Evolutionary conservation across 2,329 filamentous ascomycete genomes (phyloP), one percentile per base, ranked within the genome.

Genomic region (Blastomyces parvus): DNA sequence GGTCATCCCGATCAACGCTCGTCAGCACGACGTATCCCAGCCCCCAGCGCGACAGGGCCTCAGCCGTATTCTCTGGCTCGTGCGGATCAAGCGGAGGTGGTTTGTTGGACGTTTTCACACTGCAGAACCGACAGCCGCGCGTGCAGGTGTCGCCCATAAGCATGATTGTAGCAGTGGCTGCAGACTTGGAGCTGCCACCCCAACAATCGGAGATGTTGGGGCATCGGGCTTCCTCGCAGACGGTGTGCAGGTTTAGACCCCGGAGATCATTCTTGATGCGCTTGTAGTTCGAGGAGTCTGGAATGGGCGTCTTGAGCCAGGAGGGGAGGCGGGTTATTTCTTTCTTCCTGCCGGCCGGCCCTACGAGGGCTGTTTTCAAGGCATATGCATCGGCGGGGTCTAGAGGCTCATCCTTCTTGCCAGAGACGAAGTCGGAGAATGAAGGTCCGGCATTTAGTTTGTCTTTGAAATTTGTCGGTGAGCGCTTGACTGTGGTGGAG

Each of bases 71-170:
- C 81, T 99, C 94, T 0, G 94, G 94, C 78, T 99, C 94, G 76
- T 97, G 93, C 1, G 90, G 89, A 74, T 99, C 94, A 59, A 99
- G 83, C 13, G 94, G 90, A 14, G 91, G 87, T 0, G 86, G 86
- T 0, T 81, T 79, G 53, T 89, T 86, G 64, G 81, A 87, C 2
- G 94, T 99, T 83, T 97, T 97, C 61, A 99, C 94, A 68, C 88
- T 91, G 83, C 94, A 99, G 81, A 99, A 99, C 61, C 94, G 86
- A 78, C 94, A 99, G 22, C 93, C 94, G 65, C 94, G 85, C 22
- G 94, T 99, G 78, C 94, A 99, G 9, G 93, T 97, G 76, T 99
- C 94, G 67, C 94, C 94, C 92, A 97, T 97, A 58, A 99, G 81
- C 94, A 99, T 99, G 77, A 99, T 97, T 13, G 94, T 99, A 2